A percentile compares a stretch with the other conserved stretches of the same genome.
These are phyloP conservation scores for Solanum chiquidenum DNA, from an alignment of 257 asterid genomes.

Conservation along the genomic window DNA sequence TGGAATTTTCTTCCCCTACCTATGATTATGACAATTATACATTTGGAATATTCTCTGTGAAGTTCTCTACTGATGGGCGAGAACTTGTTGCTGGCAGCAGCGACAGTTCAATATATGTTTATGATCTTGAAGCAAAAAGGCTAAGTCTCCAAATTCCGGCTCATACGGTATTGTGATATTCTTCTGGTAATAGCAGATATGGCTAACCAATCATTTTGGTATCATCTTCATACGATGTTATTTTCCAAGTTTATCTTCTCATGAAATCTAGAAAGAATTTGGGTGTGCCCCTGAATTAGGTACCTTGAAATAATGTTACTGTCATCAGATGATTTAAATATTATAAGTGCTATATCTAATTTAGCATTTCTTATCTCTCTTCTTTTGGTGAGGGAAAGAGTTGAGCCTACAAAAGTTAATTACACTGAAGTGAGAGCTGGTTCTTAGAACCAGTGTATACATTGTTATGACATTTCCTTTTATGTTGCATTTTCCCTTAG, in stretches of 20 bases:
- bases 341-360: background rate
- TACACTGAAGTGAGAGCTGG: background rate
- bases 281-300: background rate
- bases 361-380: background rate
- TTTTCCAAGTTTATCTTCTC: background rate
- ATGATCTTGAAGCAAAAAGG: slow-evolving; percentile 70
- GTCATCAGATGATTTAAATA: background rate
- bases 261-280: background rate
- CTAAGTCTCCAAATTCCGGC: slow-evolving; percentile 74
- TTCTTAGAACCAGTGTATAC: background rate
- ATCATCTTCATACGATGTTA: background rate
- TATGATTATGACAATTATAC: slow-evolving; percentile 53
- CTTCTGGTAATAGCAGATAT: background rate
- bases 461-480: background rate
- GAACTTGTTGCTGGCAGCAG: slow-evolving; percentile 86
- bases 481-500: background rate
- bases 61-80: slow-evolving; percentile 82
- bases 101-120: slow-evolving; percentile 65
- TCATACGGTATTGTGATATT: slow-evolving; percentile 45
- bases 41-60: slow-evolving; percentile 89
- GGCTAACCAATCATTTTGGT: background rate
- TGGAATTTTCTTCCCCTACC: slow-evolving; percentile 51
- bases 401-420: background rate
- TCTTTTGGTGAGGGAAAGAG: background rate
- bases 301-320: background rate